A percentile compares a stretch with the other conserved stretches of the same genome.
phyloP scores from a whole-genome alignment of 2,329 filamentous ascomycete species.

The Cyphellophora attinorum region DNA sequence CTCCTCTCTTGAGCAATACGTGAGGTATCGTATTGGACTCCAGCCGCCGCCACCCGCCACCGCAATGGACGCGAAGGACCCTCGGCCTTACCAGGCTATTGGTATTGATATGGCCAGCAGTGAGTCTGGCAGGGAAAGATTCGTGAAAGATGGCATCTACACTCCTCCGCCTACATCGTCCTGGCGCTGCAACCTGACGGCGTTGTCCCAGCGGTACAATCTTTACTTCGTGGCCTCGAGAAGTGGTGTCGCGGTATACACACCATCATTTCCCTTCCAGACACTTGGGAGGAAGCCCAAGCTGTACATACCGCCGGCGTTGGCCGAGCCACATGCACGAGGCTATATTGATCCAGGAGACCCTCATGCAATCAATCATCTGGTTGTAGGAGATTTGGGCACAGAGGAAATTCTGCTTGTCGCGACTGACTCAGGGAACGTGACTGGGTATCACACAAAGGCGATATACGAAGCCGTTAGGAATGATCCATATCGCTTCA shows the following conservation, averaged over 20 bases:
- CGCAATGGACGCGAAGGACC: conserved; percentile 10
- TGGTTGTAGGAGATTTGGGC: conserved; percentile 61
- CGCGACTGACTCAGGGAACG: conserved; percentile 66
- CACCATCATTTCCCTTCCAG: conserved; percentile 31
- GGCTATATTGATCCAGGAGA: conserved; percentile 43
- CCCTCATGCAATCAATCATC: conserved; percentile 59
- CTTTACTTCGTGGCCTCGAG: conserved; percentile 34
- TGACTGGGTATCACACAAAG: conserved; percentile 59
- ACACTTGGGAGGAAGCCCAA: conserved; percentile 26
- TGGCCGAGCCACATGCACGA: conserved; percentile 29
- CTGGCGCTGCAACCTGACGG: conserved; percentile 38
- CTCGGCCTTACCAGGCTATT: conserved; percentile 8
- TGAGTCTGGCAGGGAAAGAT: conserved; percentile 20
- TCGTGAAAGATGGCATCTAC: conserved; percentile 22
- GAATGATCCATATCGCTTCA: conserved; percentile 15
- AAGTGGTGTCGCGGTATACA: conserved; percentile 34
- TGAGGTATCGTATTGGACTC: no score
- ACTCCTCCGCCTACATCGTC: conserved; percentile 23
- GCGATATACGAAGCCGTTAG: conserved; percentile 38
- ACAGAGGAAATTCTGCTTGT: conserved; percentile 59
- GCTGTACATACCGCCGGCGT: conserved; percentile 32
- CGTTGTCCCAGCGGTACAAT: conserved; percentile 37
- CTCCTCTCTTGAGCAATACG: no score
- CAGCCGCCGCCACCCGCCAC: no score
- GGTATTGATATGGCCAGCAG: conserved; percentile 22